Evolutionary conservation across 2,329 filamentous ascomycete genomes (phyloP).

Genomic region (Raffaelea albimanens): DNA sequence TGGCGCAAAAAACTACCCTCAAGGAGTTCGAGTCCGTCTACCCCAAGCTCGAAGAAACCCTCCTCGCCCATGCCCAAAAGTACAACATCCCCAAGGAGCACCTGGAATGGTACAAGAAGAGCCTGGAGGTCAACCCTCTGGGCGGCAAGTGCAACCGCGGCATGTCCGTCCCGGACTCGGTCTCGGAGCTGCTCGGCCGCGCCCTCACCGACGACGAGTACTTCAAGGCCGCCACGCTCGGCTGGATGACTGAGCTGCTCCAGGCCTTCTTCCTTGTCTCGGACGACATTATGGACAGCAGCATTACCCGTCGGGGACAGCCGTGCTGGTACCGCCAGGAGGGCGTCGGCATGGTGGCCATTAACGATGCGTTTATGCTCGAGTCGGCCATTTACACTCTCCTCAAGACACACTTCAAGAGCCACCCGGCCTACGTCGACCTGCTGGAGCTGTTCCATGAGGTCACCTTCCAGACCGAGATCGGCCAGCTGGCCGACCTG

Average conservation of each 20-base stretch:
- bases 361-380: constrained; percentile 97
- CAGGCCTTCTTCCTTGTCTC: constrained; percentile 98
- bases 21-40: constrained; percentile 86
- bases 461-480: constrained; percentile 83
- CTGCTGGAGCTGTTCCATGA: constrained; percentile 96
- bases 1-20: constrained; percentile 65
- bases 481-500: constrained; percentile 89
- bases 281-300: constrained; percentile 97
- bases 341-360: constrained; percentile 87
- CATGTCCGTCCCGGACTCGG: constrained; percentile 93
- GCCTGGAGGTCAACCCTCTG: constrained; percentile 73
- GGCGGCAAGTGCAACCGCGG: constrained; percentile 98
- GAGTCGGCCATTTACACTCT: constrained; percentile 84
- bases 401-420: constrained; percentile 87
- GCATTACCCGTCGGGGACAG: constrained; percentile 85
- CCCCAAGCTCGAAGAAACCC: constrained; percentile 72
- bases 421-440: constrained; percentile 80
- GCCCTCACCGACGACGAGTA: constrained; percentile 73
- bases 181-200: constrained; percentile 63
- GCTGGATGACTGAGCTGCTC: constrained; percentile 96
- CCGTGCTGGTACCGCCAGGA: constrained; percentile 95
- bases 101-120: constrained; percentile 80
- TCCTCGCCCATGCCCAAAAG: constrained; percentile 66
- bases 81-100: constrained; percentile 79
- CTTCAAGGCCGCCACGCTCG: constrained; percentile 77